A percentile compares a stretch with the other conserved stretches of the same genome.
phyloP scores from a whole-genome alignment of 1,284 basidiomycete species.

The Jaminaea rosea region DNA sequence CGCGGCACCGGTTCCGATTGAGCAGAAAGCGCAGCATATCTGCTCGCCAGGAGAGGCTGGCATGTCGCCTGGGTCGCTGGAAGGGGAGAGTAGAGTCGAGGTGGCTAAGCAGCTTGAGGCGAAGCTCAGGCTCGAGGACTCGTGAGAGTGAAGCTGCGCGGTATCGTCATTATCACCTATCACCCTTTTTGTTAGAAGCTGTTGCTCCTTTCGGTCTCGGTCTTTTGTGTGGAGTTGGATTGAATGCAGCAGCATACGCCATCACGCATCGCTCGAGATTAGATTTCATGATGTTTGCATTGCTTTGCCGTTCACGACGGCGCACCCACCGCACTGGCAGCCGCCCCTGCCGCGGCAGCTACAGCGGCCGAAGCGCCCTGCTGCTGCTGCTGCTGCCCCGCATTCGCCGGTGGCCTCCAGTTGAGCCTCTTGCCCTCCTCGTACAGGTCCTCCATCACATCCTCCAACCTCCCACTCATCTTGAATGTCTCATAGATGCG shows the following conservation, averaged over 20 bases:
- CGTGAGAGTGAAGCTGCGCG: too few species aligned
- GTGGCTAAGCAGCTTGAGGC: neutral
- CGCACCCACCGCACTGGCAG: neutral
- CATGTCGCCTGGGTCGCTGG: neutral
- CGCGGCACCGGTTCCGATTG: too few species aligned
- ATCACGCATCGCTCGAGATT: too few species aligned
- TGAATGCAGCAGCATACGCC: too few species aligned
- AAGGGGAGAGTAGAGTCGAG: neutral
- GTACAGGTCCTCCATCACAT: slow-evolving; percentile 68
- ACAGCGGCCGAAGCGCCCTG: neutral
- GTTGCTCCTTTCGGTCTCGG: too few species aligned
- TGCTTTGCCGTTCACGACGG: too few species aligned
- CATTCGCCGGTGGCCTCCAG: neutral
- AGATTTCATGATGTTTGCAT: too few species aligned
- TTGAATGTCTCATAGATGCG: slow-evolving; percentile 73
- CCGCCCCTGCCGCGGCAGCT: neutral
- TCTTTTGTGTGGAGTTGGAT: too few species aligned
- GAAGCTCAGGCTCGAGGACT: neutral
- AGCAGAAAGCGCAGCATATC: too few species aligned
- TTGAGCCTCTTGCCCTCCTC: slow-evolving; percentile 47
- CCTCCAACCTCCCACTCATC: slow-evolving; percentile 67
- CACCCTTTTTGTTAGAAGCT: too few species aligned
- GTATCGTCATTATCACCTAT: too few species aligned
- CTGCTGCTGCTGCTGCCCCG: neutral
- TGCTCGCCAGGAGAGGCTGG: too few species aligned